Percentiles rank a stretch among this genome's conserved stretches.
Conservation (phyloP, 192 early-diverging fungal genomes). For the Coemansia erecta region DNA sequence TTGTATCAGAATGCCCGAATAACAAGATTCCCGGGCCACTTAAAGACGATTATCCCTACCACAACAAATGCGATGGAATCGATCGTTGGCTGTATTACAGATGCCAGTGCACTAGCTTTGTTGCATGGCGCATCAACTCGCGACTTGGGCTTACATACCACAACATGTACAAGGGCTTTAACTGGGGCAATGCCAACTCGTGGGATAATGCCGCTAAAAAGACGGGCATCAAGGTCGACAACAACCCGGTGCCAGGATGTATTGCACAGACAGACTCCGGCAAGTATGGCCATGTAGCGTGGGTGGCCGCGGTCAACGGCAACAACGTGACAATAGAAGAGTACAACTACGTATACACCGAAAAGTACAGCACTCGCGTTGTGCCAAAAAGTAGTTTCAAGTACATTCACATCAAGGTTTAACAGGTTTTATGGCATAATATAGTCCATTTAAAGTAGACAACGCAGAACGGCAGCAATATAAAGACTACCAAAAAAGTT, state of each 20-base stretch:
- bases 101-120: too few relatives aligned
- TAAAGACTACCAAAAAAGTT: not conserved
- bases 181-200: not conserved
- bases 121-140: too few relatives aligned
- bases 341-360: conserved; percentile 3
- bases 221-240: not conserved
- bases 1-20: conserved; percentile 13
- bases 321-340: conserved; percentile 6
- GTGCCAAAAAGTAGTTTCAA: conserved; percentile 4
- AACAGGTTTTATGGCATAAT: not conserved
- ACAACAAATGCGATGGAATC: conserved; percentile 20
- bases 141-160: too few relatives aligned
- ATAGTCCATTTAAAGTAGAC: not conserved
- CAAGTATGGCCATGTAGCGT: conserved; percentile 1
- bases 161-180: too few relatives aligned
- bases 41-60: conserved; percentile 46
- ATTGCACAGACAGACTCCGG: conserved; percentile 1
- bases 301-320: not conserved
- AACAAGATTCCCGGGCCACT: conserved; percentile 32
- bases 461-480: not conserved
- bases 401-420: conserved; percentile 4
- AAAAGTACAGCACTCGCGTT: not conserved
- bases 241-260: conserved; percentile 1
- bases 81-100: conserved; percentile 41
- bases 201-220: conserved; percentile 1